These are phyloP conservation scores for Ballota nigra DNA, from an alignment of 257 asterid species.

Conservation along the genomic window DNA sequence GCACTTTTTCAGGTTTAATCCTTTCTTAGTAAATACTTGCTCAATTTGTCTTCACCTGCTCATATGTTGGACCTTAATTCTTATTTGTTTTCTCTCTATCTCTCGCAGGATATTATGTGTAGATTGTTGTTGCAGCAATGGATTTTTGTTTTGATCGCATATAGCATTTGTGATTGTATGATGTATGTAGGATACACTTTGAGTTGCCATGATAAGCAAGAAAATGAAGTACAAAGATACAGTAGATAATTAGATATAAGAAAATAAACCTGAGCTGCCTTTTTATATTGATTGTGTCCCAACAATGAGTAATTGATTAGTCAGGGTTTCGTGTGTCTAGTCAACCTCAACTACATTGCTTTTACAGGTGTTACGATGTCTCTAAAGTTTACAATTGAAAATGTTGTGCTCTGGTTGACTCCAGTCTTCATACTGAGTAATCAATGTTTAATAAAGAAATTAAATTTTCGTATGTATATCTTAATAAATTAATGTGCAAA, in stretches of 20 bases:
- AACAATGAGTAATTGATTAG: too few relatives aligned
- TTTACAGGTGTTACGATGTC: too few relatives aligned
- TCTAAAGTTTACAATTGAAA: too few relatives aligned
- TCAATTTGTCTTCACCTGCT: not conserved
- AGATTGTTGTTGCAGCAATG: not conserved
- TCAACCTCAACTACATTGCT: too few relatives aligned
- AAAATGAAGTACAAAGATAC: not conserved
- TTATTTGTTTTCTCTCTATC: not conserved
- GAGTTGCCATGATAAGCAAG: not conserved
- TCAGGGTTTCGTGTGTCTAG: too few relatives aligned
- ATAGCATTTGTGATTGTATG: not conserved
- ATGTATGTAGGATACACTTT: too few relatives aligned
- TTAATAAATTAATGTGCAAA: too few relatives aligned
- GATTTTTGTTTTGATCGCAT: not conserved
- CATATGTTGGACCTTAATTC: not conserved
- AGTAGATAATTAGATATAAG: not conserved
- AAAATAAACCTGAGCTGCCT: not conserved
- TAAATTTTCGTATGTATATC: too few relatives aligned
- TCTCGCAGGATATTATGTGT: not conserved
- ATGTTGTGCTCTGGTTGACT: too few relatives aligned
- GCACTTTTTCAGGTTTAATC: constrained; percentile 45
- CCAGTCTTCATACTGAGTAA: too few relatives aligned
- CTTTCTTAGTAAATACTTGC: not conserved
- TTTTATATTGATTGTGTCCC: not conserved
- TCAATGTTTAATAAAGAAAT: too few relatives aligned